Percentiles rank a stretch among this genome's conserved stretches.
Conservation (phyloP, 2,329 filamentous ascomycete genomes). For the Aschersonia sp. region DNA sequence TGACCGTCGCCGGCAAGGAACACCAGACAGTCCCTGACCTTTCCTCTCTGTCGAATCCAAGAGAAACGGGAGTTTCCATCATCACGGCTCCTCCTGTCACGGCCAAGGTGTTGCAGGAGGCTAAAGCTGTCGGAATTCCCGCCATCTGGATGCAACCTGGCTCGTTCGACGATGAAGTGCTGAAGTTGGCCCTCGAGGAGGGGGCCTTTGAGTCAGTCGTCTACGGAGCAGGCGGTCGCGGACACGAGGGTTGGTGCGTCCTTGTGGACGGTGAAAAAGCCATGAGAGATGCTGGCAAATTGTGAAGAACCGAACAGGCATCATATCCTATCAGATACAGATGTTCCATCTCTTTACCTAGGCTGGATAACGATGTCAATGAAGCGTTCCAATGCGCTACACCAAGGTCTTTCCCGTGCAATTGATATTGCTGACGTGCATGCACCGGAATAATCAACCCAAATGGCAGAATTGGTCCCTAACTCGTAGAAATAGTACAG, state of each 20-base stretch:
- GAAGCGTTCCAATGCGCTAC: background rate
- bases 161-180: slow-evolving; percentile 63
- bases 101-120: slow-evolving; percentile 59
- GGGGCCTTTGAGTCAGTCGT: slow-evolving; percentile 56
- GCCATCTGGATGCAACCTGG: slow-evolving; percentile 87
- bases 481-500: too few species aligned
- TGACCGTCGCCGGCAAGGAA: slow-evolving; percentile 43
- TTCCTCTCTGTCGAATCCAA: slow-evolving; percentile 47
- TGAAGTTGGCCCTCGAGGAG: slow-evolving; percentile 50
- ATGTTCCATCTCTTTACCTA: too few species aligned
- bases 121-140: slow-evolving; percentile 56
- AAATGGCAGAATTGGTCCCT: too few species aligned
- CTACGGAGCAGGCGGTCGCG: slow-evolving; percentile 46
- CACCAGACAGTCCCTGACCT: slow-evolving; percentile 55
- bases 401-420: too few species aligned
- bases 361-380: background rate
- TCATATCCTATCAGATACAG: too few species aligned
- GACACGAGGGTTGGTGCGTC: slow-evolving; percentile 73
- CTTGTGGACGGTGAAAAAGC: slow-evolving; percentile 67
- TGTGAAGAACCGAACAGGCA: slow-evolving; percentile 13
- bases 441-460: too few species aligned
- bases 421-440: too few species aligned
- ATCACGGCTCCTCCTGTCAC: slow-evolving; percentile 79
- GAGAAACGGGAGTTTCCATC: slow-evolving; percentile 63
- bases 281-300: slow-evolving; percentile 39